These are phyloP conservation scores for Hydnomerulius pinastri DNA, from an alignment of 768 basidiomycete genomes.

Conservation along the genomic window DNA sequence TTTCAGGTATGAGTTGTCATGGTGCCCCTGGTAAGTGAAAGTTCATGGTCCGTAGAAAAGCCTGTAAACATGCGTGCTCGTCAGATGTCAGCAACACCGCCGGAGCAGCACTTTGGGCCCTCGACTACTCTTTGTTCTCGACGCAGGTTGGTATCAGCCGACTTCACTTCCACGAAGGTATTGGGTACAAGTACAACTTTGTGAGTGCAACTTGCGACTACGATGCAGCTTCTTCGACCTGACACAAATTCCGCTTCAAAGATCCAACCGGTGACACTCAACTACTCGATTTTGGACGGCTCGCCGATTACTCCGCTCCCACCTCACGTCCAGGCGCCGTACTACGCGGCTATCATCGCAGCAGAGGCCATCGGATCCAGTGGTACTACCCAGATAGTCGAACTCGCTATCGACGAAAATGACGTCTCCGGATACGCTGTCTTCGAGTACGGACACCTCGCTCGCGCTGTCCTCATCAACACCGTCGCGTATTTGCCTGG, in stretches of 20 bases:
- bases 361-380: slow-evolving; percentile 56
- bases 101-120: slow-evolving; percentile 68
- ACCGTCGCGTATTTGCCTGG: slow-evolving; percentile 49
- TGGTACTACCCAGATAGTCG: slow-evolving; percentile 43
- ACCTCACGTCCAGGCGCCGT: slow-evolving; percentile 65
- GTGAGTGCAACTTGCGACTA: slow-evolving; percentile 36
- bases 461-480: slow-evolving; percentile 60
- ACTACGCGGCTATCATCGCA: slow-evolving; percentile 64
- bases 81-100: slow-evolving; percentile 66
- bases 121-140: slow-evolving; percentile 67
- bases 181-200: slow-evolving; percentile 73
- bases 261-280: slow-evolving; percentile 66
- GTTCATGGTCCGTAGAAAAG: not conserved
- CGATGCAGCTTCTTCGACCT: no score
- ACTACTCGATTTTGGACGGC: slow-evolving; percentile 58
- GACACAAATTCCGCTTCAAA: no score
- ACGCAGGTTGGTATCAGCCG: slow-evolving; percentile 54
- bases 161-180: slow-evolving; percentile 64
- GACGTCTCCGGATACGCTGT: slow-evolving; percentile 63
- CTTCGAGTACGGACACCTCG: slow-evolving; percentile 47
- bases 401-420: slow-evolving; percentile 49
- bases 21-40: slow-evolving; percentile 31
- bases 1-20: slow-evolving; percentile 38
- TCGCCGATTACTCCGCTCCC: slow-evolving; percentile 50
- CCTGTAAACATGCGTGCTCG: slow-evolving; percentile 1